Conservation (phyloP, 73 alveolate species). For the Tetrahymena malaccensis region DNA sequence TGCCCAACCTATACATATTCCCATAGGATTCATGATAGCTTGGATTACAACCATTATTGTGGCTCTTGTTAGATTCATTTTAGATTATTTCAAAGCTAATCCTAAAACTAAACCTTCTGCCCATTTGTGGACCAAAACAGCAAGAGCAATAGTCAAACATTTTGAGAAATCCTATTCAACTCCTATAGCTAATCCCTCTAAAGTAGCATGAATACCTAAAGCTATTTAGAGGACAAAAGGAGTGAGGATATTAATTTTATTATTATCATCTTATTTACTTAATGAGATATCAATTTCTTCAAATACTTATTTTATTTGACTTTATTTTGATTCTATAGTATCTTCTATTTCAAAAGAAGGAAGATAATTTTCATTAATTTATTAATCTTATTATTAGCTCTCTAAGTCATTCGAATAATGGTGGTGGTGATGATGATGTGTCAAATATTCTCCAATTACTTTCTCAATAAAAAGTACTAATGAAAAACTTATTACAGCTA, state of each 20-base stretch:
- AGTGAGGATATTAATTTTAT: not conserved
- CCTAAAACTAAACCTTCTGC: slow-evolving; percentile 48
- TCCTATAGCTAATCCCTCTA: slow-evolving; percentile 38
- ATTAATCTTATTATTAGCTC: not conserved
- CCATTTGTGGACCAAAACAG: slow-evolving; percentile 44
- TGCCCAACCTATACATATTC: slow-evolving; percentile 62
- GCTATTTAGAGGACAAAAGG: slow-evolving; percentile 26
- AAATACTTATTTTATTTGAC: not conserved
- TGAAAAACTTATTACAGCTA: not conserved
- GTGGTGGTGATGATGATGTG: not conserved
- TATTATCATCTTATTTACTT: not conserved
- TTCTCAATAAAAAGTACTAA: not conserved
- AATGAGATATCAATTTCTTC: not conserved
- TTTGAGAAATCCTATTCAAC: slow-evolving; percentile 1
- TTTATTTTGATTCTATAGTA: not conserved
- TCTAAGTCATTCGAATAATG: not conserved
- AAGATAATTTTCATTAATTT: too few relatives aligned
- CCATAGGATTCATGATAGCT: slow-evolving; percentile 67
- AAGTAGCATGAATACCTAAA: slow-evolving; percentile 35
- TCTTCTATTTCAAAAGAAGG: not conserved
- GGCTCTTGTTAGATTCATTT: not conserved
- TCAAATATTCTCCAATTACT: not conserved
- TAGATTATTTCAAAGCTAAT: slow-evolving; percentile 18
- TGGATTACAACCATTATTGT: slow-evolving; percentile 42
- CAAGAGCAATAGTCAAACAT: slow-evolving; percentile 23